A percentile compares a stretch with the other conserved stretches of the same genome.
Evolutionary conservation across 345 rosid genomes (phyloP).

Genomic region (Erodium maritimum): DNA sequence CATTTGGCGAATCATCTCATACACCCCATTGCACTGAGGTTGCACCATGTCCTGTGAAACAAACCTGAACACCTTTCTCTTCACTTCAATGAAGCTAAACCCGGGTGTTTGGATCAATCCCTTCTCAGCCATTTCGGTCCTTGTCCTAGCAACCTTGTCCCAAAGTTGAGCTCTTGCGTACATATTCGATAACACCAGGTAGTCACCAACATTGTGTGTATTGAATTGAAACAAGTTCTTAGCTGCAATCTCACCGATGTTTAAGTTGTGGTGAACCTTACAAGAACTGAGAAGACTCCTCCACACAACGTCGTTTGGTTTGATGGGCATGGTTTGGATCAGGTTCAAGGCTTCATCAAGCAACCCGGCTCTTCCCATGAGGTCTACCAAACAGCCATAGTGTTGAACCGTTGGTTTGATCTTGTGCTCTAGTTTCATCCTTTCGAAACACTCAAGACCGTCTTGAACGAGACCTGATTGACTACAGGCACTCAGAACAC

Average conservation of each 20-base stretch:
- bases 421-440: slow-evolving; percentile 30
- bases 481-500: slow-evolving; percentile 31
- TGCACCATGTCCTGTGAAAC: slow-evolving; percentile 53
- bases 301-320: slow-evolving; percentile 63
- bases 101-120: slow-evolving; percentile 45
- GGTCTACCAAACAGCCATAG: slow-evolving; percentile 64
- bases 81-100: slow-evolving; percentile 43
- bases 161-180: slow-evolving; percentile 45
- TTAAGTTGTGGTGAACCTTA: slow-evolving; percentile 36
- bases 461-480: slow-evolving; percentile 26
- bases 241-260: slow-evolving; percentile 47
- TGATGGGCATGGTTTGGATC: slow-evolving; percentile 37
- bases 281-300: slow-evolving; percentile 63
- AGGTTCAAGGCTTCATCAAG: slow-evolving; percentile 45
- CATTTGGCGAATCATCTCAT: slow-evolving; percentile 71
- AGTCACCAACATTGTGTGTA: slow-evolving; percentile 43
- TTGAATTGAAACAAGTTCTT: slow-evolving; percentile 21
- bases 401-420: slow-evolving; percentile 50
- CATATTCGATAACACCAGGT: slow-evolving; percentile 40
- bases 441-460: slow-evolving; percentile 18
- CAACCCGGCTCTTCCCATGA: slow-evolving; percentile 51
- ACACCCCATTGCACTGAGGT: slow-evolving; percentile 21
- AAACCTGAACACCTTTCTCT: slow-evolving; percentile 35
- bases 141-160: slow-evolving; percentile 38
- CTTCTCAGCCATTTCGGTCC: slow-evolving; percentile 27